Evolutionary conservation across 1,284 basidiomycete genomes (phyloP).

Genomic region (Amylostereum areolatum): DNA sequence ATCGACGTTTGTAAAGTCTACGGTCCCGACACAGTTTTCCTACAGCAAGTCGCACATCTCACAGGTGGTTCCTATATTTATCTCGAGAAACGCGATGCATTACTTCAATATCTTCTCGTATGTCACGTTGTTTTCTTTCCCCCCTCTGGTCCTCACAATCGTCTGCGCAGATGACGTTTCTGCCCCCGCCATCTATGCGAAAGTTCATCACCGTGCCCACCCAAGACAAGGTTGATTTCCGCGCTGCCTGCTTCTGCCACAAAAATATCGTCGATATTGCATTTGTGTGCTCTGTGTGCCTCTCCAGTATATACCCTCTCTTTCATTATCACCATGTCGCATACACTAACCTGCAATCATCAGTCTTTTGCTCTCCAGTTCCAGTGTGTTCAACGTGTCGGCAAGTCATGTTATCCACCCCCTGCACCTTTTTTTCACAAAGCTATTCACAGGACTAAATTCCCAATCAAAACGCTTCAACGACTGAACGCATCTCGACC

Average conservation of each 20-base stretch:
- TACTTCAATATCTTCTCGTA: constrained; percentile 86
- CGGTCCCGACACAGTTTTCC: constrained; percentile 88
- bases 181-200: constrained; percentile 79
- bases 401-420: constrained; percentile 33
- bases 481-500: constrained; percentile 62
- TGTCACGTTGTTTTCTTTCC: constrained; percentile 17
- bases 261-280: constrained; percentile 95
- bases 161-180: constrained; percentile 74
- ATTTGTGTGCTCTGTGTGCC: constrained; percentile 95
- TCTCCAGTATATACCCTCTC: constrained; percentile 68
- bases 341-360: not conserved
- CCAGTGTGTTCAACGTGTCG: constrained; percentile 91
- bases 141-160: not conserved
- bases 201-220: constrained; percentile 80
- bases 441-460: constrained; percentile 68
- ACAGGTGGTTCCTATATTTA: constrained; percentile 93
- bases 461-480: constrained; percentile 84
- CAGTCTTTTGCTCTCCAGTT: constrained; percentile 90
- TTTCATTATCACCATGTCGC: constrained; percentile 6
- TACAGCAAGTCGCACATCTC: constrained; percentile 95
- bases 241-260: constrained; percentile 98
- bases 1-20: constrained; percentile 95
- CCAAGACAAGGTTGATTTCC: constrained; percentile 93
- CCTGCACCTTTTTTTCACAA: not conserved
- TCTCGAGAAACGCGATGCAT: constrained; percentile 72